These are phyloP conservation scores for Sanghuangporus weigelae DNA, from an alignment of 1,284 basidiomycete species.

Conservation along the genomic window DNA sequence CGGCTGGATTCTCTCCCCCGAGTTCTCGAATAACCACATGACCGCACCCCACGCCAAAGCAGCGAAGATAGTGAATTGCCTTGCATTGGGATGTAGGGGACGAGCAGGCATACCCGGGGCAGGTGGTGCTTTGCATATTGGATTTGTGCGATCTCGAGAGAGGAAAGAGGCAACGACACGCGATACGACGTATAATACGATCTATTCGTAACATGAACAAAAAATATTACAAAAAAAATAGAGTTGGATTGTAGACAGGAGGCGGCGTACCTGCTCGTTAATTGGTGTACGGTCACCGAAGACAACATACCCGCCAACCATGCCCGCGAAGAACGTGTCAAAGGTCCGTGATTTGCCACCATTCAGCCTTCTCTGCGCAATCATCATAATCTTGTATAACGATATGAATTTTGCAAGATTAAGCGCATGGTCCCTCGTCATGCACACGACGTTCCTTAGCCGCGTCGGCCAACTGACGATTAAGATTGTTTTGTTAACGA, in stretches of 20 bases:
- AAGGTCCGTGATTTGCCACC: constrained; percentile 74
- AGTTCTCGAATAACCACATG: constrained; percentile 92
- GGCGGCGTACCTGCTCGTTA: constrained; percentile 84
- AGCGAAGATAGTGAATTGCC: constrained; percentile 85
- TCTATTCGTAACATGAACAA: constrained; percentile 43
- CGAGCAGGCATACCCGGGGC: constrained; percentile 40
- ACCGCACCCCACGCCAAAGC: constrained; percentile 93
- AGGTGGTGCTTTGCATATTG: constrained; percentile 24
- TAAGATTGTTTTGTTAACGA: not conserved
- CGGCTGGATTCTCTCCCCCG: constrained; percentile 84
- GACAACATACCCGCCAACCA: constrained; percentile 88
- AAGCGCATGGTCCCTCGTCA: constrained; percentile 86
- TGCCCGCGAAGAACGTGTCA: constrained; percentile 91
- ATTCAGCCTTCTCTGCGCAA: constrained; percentile 78
- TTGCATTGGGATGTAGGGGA: constrained; percentile 76
- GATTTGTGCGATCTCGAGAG: constrained; percentile 58
- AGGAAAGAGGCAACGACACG: constrained; percentile 86
- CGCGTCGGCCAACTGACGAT: constrained; percentile 63
- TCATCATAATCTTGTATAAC: constrained; percentile 84
- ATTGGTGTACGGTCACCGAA: constrained; percentile 96
- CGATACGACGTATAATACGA: constrained; percentile 93
- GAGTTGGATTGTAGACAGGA: not conserved
- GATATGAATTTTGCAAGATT: constrained; percentile 94
- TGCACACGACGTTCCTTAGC: constrained; percentile 65
- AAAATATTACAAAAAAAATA: constrained; percentile 15